Conservation (phyloP, 345 rosid genomes). For the Firmiana major region DNA sequence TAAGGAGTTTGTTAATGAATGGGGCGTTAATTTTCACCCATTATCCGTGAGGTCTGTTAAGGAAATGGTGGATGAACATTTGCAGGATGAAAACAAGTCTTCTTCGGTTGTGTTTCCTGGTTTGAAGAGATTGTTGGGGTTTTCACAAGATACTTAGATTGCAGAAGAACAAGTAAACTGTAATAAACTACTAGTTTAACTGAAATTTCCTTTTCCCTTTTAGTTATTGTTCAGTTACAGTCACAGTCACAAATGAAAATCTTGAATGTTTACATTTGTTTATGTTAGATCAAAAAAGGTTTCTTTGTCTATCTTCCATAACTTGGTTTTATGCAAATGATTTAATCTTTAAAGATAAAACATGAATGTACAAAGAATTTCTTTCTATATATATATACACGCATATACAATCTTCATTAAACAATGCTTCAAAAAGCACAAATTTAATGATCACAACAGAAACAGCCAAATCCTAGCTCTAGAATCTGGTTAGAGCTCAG, state of each 20-base stretch:
- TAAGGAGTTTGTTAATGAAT: too few relatives aligned
- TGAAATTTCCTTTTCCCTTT: neutral
- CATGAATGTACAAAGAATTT: constrained; percentile 22
- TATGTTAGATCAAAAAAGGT: too few relatives aligned
- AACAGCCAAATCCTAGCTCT: neutral
- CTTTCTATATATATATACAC: constrained; percentile 19
- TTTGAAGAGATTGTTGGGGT: constrained; percentile 61
- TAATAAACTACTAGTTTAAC: neutral
- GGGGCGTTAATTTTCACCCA: too few relatives aligned
- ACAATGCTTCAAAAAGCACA: constrained; percentile 13
- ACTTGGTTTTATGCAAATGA: neutral
- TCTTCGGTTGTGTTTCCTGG: constrained; percentile 45
- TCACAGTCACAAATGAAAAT: too few relatives aligned
- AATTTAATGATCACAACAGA: neutral
- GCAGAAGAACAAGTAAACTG: neutral
- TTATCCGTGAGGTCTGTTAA: too few relatives aligned
- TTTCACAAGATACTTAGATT: constrained; percentile 28
- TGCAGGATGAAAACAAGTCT: constrained; percentile 18
- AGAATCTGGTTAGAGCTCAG: constrained; percentile 16
- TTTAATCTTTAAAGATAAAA: constrained; percentile 1
- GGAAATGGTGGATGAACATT: too few relatives aligned
- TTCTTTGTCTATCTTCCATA: neutral
- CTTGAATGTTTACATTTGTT: too few relatives aligned
- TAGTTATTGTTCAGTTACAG: too few relatives aligned
- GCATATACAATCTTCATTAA: neutral